Percentiles rank a stretch among this genome's conserved stretches.
phyloP scores from a whole-genome alignment of 1,139 yeast genomes.

The Spathaspora sp. region DNA sequence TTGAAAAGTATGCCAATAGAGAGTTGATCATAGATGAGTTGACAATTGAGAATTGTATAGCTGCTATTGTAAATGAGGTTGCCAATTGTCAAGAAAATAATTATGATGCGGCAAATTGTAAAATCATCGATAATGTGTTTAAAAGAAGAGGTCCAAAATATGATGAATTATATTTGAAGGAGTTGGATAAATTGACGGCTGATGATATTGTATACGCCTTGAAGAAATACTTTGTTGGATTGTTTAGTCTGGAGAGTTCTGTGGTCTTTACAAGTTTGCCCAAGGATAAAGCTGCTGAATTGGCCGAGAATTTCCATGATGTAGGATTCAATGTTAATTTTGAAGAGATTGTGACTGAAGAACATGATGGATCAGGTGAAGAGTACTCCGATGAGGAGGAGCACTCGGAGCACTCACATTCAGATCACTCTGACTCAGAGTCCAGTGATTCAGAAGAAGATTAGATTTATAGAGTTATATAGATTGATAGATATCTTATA shows the following conservation, averaged over 20 bases:
- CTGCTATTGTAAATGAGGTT: slow-evolving; percentile 68
- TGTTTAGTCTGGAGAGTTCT: slow-evolving; percentile 59
- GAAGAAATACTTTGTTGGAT: slow-evolving; percentile 56
- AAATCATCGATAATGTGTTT: slow-evolving; percentile 65
- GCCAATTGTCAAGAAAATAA: slow-evolving; percentile 65
- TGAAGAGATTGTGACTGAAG: slow-evolving; percentile 45
- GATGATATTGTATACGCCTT: slow-evolving; percentile 58
- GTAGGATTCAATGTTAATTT: slow-evolving; percentile 63
- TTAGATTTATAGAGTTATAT: not conserved
- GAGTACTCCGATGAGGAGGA: slow-evolving; percentile 7
- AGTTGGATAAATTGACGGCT: slow-evolving; percentile 51
- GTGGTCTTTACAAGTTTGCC: slow-evolving; percentile 73
- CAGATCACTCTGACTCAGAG: not conserved
- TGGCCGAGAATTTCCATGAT: slow-evolving; percentile 46
- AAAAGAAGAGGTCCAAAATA: slow-evolving; percentile 70
- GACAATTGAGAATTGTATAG: slow-evolving; percentile 68
- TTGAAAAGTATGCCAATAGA: slow-evolving; percentile 61
- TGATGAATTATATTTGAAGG: slow-evolving; percentile 46
- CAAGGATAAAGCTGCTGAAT: slow-evolving; percentile 54
- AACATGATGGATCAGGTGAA: no score
- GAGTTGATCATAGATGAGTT: slow-evolving; percentile 50
- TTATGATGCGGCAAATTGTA: slow-evolving; percentile 62
- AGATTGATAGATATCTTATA: not conserved
- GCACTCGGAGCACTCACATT: not conserved
- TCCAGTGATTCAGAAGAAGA: not conserved